Conservation (phyloP, 345 rosid species). For the Mallotus nudiflorus region DNA sequence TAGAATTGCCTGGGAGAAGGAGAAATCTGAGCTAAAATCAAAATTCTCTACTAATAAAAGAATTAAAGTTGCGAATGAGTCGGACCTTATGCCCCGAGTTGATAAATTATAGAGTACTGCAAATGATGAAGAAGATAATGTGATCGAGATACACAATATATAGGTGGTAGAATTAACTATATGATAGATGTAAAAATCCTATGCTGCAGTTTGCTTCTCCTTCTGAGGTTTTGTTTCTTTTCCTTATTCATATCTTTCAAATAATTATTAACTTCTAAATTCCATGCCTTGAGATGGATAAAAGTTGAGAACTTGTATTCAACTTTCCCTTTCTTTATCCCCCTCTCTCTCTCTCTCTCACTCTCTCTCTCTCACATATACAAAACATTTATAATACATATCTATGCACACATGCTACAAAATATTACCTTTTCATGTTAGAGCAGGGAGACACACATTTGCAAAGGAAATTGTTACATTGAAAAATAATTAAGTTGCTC, state of each 20-base stretch:
- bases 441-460: too few species aligned
- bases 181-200: not conserved
- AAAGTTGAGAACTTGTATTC: too few species aligned
- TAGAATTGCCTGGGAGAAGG: slow-evolving; percentile 6
- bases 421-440: too few species aligned
- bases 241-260: not conserved
- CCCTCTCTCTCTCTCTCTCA: too few species aligned
- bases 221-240: not conserved
- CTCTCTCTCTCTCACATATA: too few species aligned
- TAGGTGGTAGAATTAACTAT: not conserved
- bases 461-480: too few species aligned
- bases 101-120: not conserved
- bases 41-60: not conserved
- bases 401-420: too few species aligned
- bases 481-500: too few species aligned
- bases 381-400: too few species aligned
- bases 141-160: slow-evolving; percentile 4
- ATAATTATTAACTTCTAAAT: not conserved
- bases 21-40: slow-evolving; percentile 19
- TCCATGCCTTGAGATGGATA: not conserved
- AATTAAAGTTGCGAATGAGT: slow-evolving; percentile 12
- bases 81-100: slow-evolving; percentile 25
- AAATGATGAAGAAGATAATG: slow-evolving; percentile 19
- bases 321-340: too few species aligned
- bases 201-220: not conserved